These are phyloP conservation scores for Monosporascus sp. DNA, from an alignment of 2,329 filamentous ascomycete genomes.

Conservation along the genomic window DNA sequence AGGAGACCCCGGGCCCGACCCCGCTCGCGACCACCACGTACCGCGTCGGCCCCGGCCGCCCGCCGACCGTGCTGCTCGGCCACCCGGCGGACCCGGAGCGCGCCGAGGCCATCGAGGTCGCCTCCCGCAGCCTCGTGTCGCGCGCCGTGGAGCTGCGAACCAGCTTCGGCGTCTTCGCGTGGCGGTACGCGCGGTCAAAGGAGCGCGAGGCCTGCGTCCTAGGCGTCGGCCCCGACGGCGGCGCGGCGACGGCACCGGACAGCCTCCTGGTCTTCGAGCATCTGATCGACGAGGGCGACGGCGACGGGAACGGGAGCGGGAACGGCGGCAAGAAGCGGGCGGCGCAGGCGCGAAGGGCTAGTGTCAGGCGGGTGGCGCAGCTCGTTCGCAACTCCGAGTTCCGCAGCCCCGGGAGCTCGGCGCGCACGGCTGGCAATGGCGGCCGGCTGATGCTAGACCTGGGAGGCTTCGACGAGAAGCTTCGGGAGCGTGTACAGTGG, in stretches of 20 bases:
- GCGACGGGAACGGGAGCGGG: conserved; percentile 1
- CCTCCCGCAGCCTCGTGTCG: conserved; percentile 29
- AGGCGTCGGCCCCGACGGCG: too few relatives aligned
- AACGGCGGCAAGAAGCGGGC: background rate
- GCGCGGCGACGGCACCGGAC: conserved; percentile 30
- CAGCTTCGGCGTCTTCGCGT: conserved; percentile 46
- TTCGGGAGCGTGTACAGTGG: conserved; percentile 37
- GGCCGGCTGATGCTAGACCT: conserved; percentile 42
- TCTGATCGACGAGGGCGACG: conserved; percentile 24
- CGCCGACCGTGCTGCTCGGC: conserved; percentile 39
- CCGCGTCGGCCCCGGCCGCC: conserved; percentile 39
- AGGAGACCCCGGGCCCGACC: conserved; percentile 32
- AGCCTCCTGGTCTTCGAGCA: conserved; percentile 47
- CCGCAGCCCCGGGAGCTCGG: conserved; percentile 33
- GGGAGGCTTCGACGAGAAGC: conserved; percentile 25
- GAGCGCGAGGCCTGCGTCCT: conserved; percentile 29
- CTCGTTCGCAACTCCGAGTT: conserved; percentile 35
- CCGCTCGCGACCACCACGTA: conserved; percentile 28
- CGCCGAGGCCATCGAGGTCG: conserved; percentile 16
- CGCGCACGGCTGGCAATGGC: conserved; percentile 42
- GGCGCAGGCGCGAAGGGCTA: conserved; percentile 5
- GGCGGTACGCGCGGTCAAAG: conserved; percentile 46
- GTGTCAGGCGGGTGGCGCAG: conserved; percentile 33
- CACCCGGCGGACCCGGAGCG: conserved; percentile 9
- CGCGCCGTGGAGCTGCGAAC: conserved; percentile 37